Evolutionary conservation across 2,329 filamentous ascomycete species (phyloP), one percentile per base, ranked within the genome.

Genomic region (Fusarium sp.): DNA sequence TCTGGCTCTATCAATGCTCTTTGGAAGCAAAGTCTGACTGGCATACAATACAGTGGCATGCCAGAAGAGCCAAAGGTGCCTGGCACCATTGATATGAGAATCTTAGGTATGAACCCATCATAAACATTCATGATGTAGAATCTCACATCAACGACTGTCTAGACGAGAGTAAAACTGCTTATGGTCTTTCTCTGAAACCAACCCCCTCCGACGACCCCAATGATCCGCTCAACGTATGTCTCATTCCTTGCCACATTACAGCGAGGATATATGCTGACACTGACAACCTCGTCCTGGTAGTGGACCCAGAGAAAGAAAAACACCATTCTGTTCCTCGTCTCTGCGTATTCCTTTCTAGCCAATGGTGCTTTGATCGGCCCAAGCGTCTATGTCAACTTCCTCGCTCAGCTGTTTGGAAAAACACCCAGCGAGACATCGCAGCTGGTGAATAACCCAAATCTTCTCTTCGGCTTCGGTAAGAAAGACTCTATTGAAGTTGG

Each of bases 401-500:
- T 55, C 4, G 52, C 52, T 35, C 18, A 44, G n/a, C 8, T 12
- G 2, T 55, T 55, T n/a, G 18, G 14, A 15, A 55, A 56, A 45
- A 30, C 53, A 12, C n/a, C 53, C 6, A 18, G 20, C 12, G 3
- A 56, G 15, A 45, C 53, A 56, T 37, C 53, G 7, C 53, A 56
- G 40, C 53, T 56, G 30, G 30, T 35, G 15, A 56, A 44, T 8
- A 44, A 56, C 27, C 53, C 53, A 12, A 56, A 56, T 10, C 30
- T 56, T 8, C 20, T 56, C 20, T 56, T 56, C 17, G 40, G 53
- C 20, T 35, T 56, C 17, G 53, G 53, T 56, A 35, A 15, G 53
- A 27, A n/a, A 4, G 35, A 11, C 35, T 11, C 5, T n/a, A 12
- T 27, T 6, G 3, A 8, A 13, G 6, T 13, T 13, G 7, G 3